Percentiles rank a stretch among this genome's conserved stretches.
Conservation (phyloP, 176 grass and related monocot genomes). For the Aegilops sharonensis region DNA sequence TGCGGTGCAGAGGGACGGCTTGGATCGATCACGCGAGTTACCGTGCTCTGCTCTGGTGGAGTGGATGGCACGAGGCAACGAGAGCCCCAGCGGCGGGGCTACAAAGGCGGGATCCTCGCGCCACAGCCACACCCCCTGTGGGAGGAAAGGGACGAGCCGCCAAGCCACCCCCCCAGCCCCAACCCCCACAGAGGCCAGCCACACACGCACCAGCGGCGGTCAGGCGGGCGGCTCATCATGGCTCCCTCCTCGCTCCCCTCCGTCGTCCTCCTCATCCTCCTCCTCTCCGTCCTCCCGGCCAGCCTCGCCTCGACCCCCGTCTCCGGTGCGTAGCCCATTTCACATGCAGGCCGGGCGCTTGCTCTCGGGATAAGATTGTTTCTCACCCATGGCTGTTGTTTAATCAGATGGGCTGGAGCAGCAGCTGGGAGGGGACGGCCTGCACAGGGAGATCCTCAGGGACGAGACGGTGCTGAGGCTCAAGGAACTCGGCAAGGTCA, state of each 20-base stretch:
- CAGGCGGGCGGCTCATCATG: neutral
- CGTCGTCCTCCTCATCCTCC: neutral
- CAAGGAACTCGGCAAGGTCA: slow-evolving; percentile 67
- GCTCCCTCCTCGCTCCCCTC: neutral
- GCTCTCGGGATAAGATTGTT: neutral
- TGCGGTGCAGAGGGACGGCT: too few relatives aligned
- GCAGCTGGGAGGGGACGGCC: slow-evolving; percentile 39
- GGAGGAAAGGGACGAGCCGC: slow-evolving; percentile 5
- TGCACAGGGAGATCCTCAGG: slow-evolving; percentile 60
- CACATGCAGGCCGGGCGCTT: too few relatives aligned
- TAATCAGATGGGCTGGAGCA: slow-evolving; percentile 39
- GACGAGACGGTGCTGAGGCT: slow-evolving; percentile 73
- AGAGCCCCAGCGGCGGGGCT: neutral
- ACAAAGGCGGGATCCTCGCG: slow-evolving; percentile 30
- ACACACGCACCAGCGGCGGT: neutral
- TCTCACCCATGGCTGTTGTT: neutral
- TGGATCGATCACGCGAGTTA: too few relatives aligned
- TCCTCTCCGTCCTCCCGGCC: neutral
- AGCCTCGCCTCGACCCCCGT: neutral
- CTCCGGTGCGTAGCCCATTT: neutral
- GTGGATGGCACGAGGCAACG: neutral
- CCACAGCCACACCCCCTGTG: neutral
- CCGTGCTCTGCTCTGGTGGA: too few relatives aligned
- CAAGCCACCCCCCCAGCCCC: slow-evolving; percentile 15
- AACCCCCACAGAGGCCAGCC: slow-evolving; percentile 19